Conservation (phyloP, 2,329 filamentous ascomycete species). For the Paecilomyces variotii region DNA sequence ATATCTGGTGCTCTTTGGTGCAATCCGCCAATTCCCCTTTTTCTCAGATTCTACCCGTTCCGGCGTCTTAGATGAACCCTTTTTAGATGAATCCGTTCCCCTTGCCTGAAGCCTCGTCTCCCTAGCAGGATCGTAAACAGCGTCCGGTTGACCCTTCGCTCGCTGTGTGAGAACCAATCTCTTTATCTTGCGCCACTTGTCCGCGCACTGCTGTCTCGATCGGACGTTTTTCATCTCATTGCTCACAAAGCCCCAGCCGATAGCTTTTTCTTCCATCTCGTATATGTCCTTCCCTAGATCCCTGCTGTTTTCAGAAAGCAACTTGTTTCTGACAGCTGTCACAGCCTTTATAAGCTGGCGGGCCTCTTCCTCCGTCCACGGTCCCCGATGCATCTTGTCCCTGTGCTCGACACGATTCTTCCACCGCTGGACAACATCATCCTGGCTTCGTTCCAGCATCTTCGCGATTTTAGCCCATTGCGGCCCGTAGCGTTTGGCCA, state of each 20-base stretch:
- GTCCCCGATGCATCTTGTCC: conserved; percentile 24
- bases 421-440: conserved; percentile 37
- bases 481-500: conserved; percentile 23
- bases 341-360: conserved; percentile 19
- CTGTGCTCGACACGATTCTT: conserved; percentile 34
- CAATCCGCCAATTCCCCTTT: not conserved
- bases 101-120: conserved; percentile 2
- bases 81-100: not conserved
- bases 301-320: conserved; percentile 8
- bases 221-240: conserved; percentile 19
- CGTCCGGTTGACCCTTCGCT: conserved; percentile 13
- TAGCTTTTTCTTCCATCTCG: conserved; percentile 22
- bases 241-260: conserved; percentile 27
- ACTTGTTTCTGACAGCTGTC: conserved; percentile 13
- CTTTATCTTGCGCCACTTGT: conserved; percentile 31
- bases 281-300: conserved; percentile 27
- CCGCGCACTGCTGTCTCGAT: conserved; percentile 32
- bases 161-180: conserved; percentile 13
- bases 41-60: not conserved
- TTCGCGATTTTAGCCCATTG: conserved; percentile 32
- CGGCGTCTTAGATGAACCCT: not conserved
- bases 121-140: conserved; percentile 15
- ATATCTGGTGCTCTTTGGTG: conserved; percentile 2
- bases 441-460: conserved; percentile 28
- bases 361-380: conserved; percentile 30